Evolutionary conservation across 1,139 yeast genomes (phyloP), one percentile per base, ranked within the genome.

Genomic region (Blastobotrys apis): DNA sequence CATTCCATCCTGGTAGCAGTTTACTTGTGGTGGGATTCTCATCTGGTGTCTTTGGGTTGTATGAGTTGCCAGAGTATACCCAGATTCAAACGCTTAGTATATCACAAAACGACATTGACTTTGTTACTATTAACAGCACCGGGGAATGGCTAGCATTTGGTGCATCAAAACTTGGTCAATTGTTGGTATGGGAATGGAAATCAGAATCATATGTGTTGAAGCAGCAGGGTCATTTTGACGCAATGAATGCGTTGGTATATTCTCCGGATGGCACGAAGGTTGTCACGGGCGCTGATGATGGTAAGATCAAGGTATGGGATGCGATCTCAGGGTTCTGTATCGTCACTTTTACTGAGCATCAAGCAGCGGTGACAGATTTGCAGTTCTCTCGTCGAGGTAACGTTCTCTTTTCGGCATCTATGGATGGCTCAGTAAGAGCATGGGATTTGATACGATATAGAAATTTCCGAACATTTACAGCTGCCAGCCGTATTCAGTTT

Each of bases 131-230:
- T 41, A 92, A 92, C 63, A 67, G 73, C 8, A 72, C 92, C 4
- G 99, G 98, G 19, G 98, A 92, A 65, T 92, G 99, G 99, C 70
- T 94, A 39, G 95, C 97, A 0, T 86, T 92, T 65, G 98, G 98
- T 4, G 88, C 97, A 0, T 71, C 90, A 16, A 82, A 81, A 57
- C 68, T 86, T 30, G 98, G 98, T n/a, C 99, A 92, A 65, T 69
- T 92, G 45, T 69, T 92, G 49, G 98, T 92, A 0, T 92, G 95
- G 72, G 99, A 92, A 72, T 92, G 99, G 99, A 97, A 92, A 68
- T 85, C 95, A 2, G 98, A 92, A 64, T 86, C 97, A 0, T 92
- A 92, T 62, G 84, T 92, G 37, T 72, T 92, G 53, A 90, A 92
- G 62, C 98, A 92, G 63, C 98, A 94, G 65, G 97, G 98, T 10